Conservation (phyloP, 2,329 filamentous ascomycete species). For the Nigrograna mackinnonii region DNA sequence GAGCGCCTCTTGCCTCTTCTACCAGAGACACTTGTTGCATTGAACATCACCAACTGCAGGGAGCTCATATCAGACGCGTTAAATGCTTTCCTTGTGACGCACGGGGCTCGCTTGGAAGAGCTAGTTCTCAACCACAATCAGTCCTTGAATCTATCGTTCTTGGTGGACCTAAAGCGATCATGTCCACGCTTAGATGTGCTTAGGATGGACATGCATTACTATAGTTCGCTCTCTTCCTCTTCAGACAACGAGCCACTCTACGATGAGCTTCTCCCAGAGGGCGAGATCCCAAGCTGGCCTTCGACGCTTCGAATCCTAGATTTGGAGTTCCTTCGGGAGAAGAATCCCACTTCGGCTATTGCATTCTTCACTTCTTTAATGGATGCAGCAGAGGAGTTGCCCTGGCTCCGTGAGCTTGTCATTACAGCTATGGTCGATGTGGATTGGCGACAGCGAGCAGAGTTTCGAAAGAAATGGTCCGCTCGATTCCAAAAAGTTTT, state of each 20-base stretch:
- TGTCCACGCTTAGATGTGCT: constrained; percentile 75
- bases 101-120: constrained; percentile 68
- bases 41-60: constrained; percentile 81
- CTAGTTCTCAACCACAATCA: constrained; percentile 79
- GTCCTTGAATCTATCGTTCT: constrained; percentile 74
- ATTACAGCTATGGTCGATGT: constrained; percentile 76
- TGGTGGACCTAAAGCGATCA: constrained; percentile 64
- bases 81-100: constrained; percentile 64
- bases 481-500: constrained; percentile 71
- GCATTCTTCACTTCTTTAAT: constrained; percentile 80
- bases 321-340: constrained; percentile 76
- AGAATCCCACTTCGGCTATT: constrained; percentile 70
- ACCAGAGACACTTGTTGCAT: constrained; percentile 65
- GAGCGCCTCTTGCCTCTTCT: constrained; percentile 69
- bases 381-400: constrained; percentile 68
- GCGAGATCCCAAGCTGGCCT: constrained; percentile 80
- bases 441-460: constrained; percentile 77
- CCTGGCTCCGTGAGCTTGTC: constrained; percentile 68
- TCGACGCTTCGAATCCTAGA: constrained; percentile 70
- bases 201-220: constrained; percentile 79
- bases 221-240: constrained; percentile 68
- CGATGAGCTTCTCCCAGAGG: constrained; percentile 63
- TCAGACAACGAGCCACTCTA: constrained; percentile 78
- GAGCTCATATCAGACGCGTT: constrained; percentile 71
- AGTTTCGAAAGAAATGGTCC: constrained; percentile 79